Evolutionary conservation across 2,329 filamentous ascomycete genomes (phyloP), one percentile per base, ranked within the genome.

Genomic region (Talaromyces sp.): DNA sequence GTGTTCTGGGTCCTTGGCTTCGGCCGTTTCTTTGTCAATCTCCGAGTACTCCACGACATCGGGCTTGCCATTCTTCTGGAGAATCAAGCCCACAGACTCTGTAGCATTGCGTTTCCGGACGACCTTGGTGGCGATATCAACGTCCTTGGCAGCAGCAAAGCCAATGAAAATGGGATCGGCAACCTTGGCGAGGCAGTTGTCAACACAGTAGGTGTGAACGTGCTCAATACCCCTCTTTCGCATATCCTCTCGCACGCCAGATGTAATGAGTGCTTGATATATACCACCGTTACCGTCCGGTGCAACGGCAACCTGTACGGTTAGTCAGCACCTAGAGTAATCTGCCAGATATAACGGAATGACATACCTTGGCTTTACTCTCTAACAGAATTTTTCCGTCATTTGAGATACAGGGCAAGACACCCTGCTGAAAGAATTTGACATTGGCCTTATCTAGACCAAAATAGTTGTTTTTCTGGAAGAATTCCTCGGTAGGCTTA

Each of bases 141-240:
- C 94, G 67, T 92, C 82, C 78, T 94, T 91, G 60, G 89, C 87
- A 49, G 94, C 93, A 4, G 93, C 87, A 81, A 98, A 98, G 71
- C 95, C 95, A 72, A 98, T 89, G 82, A 99, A 98, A 71, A 92
- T 86, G 14, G 95, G 95, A 75, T 99, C 95, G 33, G 94, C 94
- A n/a, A 99, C 94, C 81, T 92, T 94, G 77, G 97, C 94, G n/a
- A 99, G 86, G 82, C 94, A 98, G 84, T 99, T 99, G 83, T 99
- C 95, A 54, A 99, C 95, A 75, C 95, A 97, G 85, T 98, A 98
- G 57, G 93, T 90, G 80, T 99, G 94, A 68, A 99, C 90, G 82
- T 99, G 95, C 84, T 97, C 82, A 75, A 98, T 90, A 59, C 93
- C 93, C 65, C 94, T 91, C 80, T 88, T 89, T 72, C 87, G 86